Conservation (phyloP, 2,329 filamentous ascomycete species). For the Aspergillus sp. region DNA sequence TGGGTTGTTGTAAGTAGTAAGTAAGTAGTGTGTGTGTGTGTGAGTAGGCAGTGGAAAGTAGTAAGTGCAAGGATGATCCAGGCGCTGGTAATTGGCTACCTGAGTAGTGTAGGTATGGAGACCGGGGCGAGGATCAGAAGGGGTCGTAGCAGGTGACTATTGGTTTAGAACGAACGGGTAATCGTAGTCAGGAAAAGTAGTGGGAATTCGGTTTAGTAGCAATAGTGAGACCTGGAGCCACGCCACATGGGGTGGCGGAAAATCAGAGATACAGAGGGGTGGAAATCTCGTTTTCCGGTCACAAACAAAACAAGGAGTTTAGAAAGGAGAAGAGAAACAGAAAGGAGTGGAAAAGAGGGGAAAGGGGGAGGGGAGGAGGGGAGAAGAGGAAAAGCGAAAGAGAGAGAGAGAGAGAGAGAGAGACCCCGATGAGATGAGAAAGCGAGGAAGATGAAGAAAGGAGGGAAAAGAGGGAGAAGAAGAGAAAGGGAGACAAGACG, state of each 20-base stretch:
- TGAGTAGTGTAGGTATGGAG: conserved; percentile 5
- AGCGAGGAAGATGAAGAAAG: conserved; percentile 17
- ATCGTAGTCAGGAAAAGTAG: conserved; percentile 8
- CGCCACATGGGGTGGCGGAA: conserved; percentile 20
- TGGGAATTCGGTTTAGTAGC: conserved; percentile 6
- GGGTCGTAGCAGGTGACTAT: conserved; percentile 13
- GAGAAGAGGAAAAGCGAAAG: conserved; percentile 16
- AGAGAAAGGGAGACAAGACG: not conserved
- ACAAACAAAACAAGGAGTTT: not conserved
- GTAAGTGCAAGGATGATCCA: not conserved
- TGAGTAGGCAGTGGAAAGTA: not conserved
- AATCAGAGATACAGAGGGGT: not conserved
- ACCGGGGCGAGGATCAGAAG: conserved; percentile 1
- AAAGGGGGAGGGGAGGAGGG: conserved; percentile 16
- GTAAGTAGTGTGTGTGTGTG: not conserved
- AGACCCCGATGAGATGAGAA: not conserved
- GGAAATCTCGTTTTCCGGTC: not conserved
- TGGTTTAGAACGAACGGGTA: conserved; percentile 21
- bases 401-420: conserved; percentile 6
- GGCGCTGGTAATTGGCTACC: not conserved
- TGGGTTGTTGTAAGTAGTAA: not conserved
- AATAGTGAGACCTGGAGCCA: conserved; percentile 16
- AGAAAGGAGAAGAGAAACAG: conserved; percentile 10
- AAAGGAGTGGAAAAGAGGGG: conserved; percentile 14
- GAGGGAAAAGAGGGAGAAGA: conserved; percentile 6